These are phyloP conservation scores for Hymenoscyphus fraxineus DNA, from an alignment of 2,329 filamentous ascomycete species.

Conservation along the genomic window DNA sequence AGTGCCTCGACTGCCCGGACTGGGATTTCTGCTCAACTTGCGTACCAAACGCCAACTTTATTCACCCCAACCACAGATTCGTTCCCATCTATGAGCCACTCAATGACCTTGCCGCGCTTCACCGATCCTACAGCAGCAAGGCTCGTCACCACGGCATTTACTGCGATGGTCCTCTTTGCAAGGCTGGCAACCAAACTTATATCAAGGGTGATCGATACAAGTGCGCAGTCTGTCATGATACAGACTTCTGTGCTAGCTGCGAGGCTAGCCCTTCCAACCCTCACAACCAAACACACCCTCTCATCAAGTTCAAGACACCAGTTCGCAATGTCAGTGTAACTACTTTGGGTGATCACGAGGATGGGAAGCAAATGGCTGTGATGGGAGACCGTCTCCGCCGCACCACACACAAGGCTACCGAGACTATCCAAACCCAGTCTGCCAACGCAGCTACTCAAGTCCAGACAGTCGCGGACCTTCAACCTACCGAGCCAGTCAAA, in stretches of 20 bases:
- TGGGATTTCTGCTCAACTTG: slow-evolving; percentile 92
- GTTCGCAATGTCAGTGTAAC: slow-evolving; percentile 84
- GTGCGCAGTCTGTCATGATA: slow-evolving; percentile 92
- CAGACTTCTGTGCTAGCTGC: slow-evolving; percentile 91
- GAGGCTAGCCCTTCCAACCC: slow-evolving; percentile 80
- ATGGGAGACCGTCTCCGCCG: slow-evolving; percentile 64
- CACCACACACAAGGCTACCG: slow-evolving; percentile 48
- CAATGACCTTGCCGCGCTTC: slow-evolving; percentile 37
- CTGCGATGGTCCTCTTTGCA: slow-evolving; percentile 91
- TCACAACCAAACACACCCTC: slow-evolving; percentile 93
- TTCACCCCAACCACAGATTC: slow-evolving; percentile 83
- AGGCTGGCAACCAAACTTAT: slow-evolving; percentile 58
- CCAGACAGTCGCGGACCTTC: slow-evolving; percentile 69
- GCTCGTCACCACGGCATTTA: slow-evolving; percentile 77
- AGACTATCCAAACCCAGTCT: slow-evolving; percentile 45
- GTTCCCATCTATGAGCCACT: slow-evolving; percentile 79
- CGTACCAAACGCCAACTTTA: slow-evolving; percentile 59
- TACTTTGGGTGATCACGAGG: slow-evolving; percentile 72
- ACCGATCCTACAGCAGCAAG: slow-evolving; percentile 42
- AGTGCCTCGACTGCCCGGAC: slow-evolving; percentile 94
- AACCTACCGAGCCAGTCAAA: slow-evolving; percentile 53
- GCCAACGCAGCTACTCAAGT: slow-evolving; percentile 56
- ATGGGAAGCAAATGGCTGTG: slow-evolving; percentile 59
- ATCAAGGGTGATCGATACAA: slow-evolving; percentile 91
- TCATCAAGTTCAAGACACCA: slow-evolving; percentile 95